These are phyloP conservation scores for Chloromonas sp. DNA, from an alignment of 163 green algal genomes.

Conservation along the genomic window DNA sequence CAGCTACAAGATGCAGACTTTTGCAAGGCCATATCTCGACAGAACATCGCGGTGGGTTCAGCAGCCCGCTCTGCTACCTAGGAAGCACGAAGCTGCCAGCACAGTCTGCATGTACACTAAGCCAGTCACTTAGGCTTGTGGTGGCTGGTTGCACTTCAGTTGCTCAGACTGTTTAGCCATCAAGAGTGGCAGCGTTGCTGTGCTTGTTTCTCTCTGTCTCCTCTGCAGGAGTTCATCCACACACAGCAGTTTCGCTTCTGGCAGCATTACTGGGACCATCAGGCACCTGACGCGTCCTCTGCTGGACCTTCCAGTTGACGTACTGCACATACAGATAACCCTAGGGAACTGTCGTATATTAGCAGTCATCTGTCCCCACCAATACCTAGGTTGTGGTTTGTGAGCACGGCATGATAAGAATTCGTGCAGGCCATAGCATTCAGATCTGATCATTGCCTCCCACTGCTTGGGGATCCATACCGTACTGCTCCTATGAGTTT, in stretches of 20 bases:
- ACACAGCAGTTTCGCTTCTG: slow-evolving; percentile 78
- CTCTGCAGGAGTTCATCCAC: slow-evolving; percentile 70
- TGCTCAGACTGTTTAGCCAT: neutral
- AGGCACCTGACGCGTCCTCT: neutral
- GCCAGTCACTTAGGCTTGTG: neutral
- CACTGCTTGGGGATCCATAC: too few species aligned
- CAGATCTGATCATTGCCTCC: too few species aligned
- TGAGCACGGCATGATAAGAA: too few species aligned
- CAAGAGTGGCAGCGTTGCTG: neutral
- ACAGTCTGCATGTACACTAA: too few species aligned
- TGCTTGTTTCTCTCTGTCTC: neutral
- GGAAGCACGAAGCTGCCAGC: neutral
- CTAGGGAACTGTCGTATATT: too few species aligned
- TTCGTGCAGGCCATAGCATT: too few species aligned
- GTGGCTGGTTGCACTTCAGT: neutral
- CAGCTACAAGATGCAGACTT: neutral
- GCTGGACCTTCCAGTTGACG: too few species aligned
- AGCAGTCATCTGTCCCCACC: too few species aligned
- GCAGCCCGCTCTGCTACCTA: neutral
- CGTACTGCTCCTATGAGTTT: too few species aligned
- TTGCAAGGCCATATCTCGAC: neutral
- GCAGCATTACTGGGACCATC: slow-evolving; percentile 32
- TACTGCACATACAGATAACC: too few species aligned
- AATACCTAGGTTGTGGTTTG: too few species aligned
- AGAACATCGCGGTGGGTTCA: neutral